Evolutionary conservation across 106 monocot genomes (phyloP).

Genomic region (Allium cepa): DNA sequence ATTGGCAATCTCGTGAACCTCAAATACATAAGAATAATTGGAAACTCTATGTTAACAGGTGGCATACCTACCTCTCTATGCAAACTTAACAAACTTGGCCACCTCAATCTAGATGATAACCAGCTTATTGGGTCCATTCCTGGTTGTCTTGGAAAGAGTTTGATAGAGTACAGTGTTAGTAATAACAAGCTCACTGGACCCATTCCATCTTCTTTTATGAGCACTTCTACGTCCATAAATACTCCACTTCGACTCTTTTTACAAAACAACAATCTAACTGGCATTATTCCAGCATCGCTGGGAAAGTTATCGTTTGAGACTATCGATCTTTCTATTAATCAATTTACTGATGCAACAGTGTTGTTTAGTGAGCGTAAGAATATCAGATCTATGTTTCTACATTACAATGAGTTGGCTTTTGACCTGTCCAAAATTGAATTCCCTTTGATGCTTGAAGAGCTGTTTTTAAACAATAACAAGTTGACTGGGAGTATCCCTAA

Average conservation of each 20-base stretch:
- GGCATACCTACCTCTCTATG: constrained; percentile 27
- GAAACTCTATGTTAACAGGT: constrained; percentile 12
- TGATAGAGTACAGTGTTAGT: too few relatives aligned
- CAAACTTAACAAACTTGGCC: constrained; percentile 14
- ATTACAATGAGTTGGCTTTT: constrained; percentile 35
- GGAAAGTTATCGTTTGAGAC: too few relatives aligned
- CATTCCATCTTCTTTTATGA: too few relatives aligned
- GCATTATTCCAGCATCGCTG: too few relatives aligned
- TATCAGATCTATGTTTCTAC: constrained; percentile 18
- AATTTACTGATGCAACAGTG: too few relatives aligned
- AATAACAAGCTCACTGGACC: too few relatives aligned
- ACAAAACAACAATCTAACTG: too few relatives aligned
- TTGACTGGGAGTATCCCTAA: constrained; percentile 7
- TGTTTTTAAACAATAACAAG: constrained; percentile 10
- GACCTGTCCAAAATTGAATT: constrained; percentile 32
- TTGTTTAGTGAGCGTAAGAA: constrained; percentile 1
- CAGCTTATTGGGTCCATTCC: constrained; percentile 44
- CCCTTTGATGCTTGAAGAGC: constrained; percentile 14
- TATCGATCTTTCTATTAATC: too few relatives aligned
- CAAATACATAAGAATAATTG: constrained; percentile 12
- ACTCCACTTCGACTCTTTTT: too few relatives aligned
- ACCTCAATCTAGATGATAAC: constrained; percentile 38
- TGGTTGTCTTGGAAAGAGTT: neutral
- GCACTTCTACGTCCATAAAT: too few relatives aligned
- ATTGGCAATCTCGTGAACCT: constrained; percentile 19